Conservation (phyloP, 1,284 basidiomycete species). For the Meira nashicola region DNA sequence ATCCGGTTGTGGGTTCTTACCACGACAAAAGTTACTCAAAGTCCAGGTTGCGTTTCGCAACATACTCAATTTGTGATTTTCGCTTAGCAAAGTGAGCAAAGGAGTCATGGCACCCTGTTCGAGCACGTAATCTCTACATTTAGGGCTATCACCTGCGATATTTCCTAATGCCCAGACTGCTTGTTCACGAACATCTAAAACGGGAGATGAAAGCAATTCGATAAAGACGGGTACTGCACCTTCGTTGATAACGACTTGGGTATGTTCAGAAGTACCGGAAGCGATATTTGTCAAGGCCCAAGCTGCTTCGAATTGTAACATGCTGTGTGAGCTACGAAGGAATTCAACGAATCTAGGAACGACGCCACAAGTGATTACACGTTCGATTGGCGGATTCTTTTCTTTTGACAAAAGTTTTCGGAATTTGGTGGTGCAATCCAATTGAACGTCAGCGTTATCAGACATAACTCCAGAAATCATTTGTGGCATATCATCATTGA, state of each 20-base stretch:
- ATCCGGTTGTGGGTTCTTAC: constrained; percentile 52
- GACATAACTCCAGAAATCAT: constrained; percentile 94
- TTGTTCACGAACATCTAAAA: constrained; percentile 52
- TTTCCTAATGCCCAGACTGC: constrained; percentile 53
- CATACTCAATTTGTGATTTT: constrained; percentile 53
- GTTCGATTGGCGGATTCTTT: constrained; percentile 99
- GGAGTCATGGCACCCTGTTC: constrained; percentile 46
- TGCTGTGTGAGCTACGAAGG: constrained; percentile 76
- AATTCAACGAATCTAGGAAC: constrained; percentile 97
- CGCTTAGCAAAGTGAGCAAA: constrained; percentile 46
- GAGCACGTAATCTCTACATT: constrained; percentile 51
- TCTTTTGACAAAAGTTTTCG: constrained; percentile 94
- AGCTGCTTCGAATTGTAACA: constrained; percentile 98
- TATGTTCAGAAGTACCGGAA: constrained; percentile 96
- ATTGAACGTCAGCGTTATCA: constrained; percentile 80
- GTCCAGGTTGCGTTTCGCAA: constrained; percentile 53
- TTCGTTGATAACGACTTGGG: constrained; percentile 91
- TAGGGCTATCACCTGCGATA: constrained; percentile 52
- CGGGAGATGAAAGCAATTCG: constrained; percentile 52
- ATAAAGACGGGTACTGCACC: constrained; percentile 97
- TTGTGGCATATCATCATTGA: constrained; percentile 67
- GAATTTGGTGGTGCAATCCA: constrained; percentile 92
- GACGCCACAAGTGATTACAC: constrained; percentile 94
- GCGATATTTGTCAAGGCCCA: constrained; percentile 99
- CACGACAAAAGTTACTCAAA: constrained; percentile 52